A percentile compares a stretch with the other conserved stretches of the same genome.
These are phyloP conservation scores for Lachnellula occidentalis DNA, from an alignment of 2,329 filamentous ascomycete genomes.

Conservation along the genomic window DNA sequence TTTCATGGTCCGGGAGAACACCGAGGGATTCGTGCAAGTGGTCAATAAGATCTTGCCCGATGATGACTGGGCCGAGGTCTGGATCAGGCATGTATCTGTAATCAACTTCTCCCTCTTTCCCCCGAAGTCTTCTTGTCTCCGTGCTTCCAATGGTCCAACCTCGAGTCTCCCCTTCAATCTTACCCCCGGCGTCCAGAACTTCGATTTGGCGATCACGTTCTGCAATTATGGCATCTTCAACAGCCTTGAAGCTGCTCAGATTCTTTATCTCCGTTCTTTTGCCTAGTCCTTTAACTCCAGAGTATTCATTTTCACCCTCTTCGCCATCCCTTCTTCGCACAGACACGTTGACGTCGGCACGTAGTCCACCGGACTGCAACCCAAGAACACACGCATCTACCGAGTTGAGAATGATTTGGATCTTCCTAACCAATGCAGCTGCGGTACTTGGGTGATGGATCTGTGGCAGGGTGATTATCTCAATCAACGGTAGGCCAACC, in stretches of 20 bases:
- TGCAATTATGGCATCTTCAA: conserved; percentile 89
- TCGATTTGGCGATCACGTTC: conserved; percentile 85
- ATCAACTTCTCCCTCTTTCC: conserved; percentile 95
- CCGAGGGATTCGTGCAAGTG: conserved; percentile 61
- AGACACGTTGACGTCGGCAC: conserved; percentile 94
- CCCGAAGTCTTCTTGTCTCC: conserved; percentile 74
- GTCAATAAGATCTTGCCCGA: conserved; percentile 63
- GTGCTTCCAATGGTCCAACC: conserved; percentile 85
- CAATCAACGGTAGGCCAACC: conserved; percentile 82
- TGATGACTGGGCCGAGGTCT: conserved; percentile 74
- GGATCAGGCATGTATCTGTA: conserved; percentile 99
- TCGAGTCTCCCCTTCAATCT: conserved; percentile 78
- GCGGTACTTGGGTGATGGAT: conserved; percentile 85
- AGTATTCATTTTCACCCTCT: conserved; percentile 42
- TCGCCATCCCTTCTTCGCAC: conserved; percentile 50
- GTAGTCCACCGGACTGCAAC: conserved; percentile 87
- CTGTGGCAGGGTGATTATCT: conserved; percentile 89
- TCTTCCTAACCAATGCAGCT: conserved; percentile 81
- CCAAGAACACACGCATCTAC: conserved; percentile 84
- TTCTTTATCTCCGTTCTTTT: conserved; percentile 98
- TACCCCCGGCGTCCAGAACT: conserved; percentile 69
- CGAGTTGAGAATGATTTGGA: conserved; percentile 72
- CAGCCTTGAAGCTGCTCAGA: conserved; percentile 85
- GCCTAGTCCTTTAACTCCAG: conserved; percentile 60
- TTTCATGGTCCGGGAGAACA: conserved; percentile 63